A percentile compares a stretch with the other conserved stretches of the same genome.
Conservation (phyloP, 2,329 filamentous ascomycete species). For the Mariannaea sp. region DNA sequence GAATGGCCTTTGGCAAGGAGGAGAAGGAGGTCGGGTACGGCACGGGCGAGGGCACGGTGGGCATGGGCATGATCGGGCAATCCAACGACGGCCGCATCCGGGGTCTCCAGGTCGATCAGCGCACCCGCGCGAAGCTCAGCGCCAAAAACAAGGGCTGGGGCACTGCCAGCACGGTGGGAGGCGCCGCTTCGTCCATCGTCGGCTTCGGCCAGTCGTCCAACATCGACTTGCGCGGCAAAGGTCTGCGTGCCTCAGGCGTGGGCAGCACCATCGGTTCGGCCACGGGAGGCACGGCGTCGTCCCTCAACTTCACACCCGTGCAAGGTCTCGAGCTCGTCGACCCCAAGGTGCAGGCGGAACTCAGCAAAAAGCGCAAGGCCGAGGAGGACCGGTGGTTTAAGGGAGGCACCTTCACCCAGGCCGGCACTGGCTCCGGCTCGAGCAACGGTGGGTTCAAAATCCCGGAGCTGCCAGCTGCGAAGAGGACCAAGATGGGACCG, state of each 20-base stretch:
- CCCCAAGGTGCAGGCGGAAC: constrained; percentile 85
- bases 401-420: constrained; percentile 93
- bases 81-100: constrained; percentile 88
- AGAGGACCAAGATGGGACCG: constrained; percentile 62
- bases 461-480: constrained; percentile 72
- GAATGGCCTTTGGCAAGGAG: constrained; percentile 94
- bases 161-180: constrained; percentile 65
- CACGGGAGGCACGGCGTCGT: constrained; percentile 81
- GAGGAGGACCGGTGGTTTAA: constrained; percentile 98
- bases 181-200: constrained; percentile 79
- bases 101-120: constrained; percentile 85
- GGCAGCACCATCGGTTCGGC: constrained; percentile 66
- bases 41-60: constrained; percentile 80
- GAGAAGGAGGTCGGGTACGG: constrained; percentile 93
- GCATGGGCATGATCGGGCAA: constrained; percentile 94
- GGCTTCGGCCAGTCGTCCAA: constrained; percentile 72
- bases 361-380: constrained; percentile 87
- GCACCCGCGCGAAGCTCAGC: constrained; percentile 89
- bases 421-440: constrained; percentile 56
- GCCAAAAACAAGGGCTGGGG: constrained; percentile 98
- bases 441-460: constrained; percentile 77
- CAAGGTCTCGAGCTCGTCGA: constrained; percentile 95
- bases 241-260: constrained; percentile 80
- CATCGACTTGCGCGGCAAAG: constrained; percentile 75
- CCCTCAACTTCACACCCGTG: constrained; percentile 89